Percentiles rank a stretch among this genome's conserved stretches.
phyloP scores from a whole-genome alignment of 345 rosid genomes.

The Linum lewisii region DNA sequence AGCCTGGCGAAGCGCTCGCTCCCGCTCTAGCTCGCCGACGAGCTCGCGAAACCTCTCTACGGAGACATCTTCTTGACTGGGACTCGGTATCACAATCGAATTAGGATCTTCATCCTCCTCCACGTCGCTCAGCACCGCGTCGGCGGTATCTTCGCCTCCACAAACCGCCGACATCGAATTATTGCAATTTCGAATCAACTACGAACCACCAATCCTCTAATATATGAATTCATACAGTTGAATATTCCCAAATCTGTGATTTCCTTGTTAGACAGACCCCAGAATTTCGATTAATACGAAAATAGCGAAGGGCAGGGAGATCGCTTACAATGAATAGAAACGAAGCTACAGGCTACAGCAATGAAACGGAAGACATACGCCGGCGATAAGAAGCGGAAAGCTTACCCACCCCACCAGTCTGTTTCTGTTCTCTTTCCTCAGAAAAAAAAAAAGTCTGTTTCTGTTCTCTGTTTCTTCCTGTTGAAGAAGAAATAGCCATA shows the following conservation, averaged over 20 bases:
- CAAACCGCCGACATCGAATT: neutral
- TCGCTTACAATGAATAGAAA: neutral
- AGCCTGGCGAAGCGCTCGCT: neutral
- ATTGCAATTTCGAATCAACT: neutral
- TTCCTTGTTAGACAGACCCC: neutral
- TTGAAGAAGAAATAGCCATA: neutral
- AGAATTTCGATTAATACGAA: neutral
- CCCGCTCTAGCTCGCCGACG: neutral
- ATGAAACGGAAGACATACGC: neutral
- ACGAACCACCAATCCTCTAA: neutral
- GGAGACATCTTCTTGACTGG: neutral
- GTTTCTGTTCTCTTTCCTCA: neutral
- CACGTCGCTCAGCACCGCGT: conserved; percentile 5
- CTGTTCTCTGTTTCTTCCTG: neutral
- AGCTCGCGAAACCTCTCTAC: neutral
- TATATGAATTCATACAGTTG: neutral
- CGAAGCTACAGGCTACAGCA: neutral
- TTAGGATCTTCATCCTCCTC: conserved; percentile 1
- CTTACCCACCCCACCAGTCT: neutral
- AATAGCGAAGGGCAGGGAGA: neutral
- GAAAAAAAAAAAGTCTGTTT: too few relatives aligned
- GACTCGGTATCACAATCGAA: neutral
- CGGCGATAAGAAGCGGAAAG: neutral
- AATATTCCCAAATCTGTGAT: neutral
- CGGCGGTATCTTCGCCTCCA: neutral